Conservation (phyloP, 2,329 filamentous ascomycete genomes). For the Trichoderma citrinoviride region DNA sequence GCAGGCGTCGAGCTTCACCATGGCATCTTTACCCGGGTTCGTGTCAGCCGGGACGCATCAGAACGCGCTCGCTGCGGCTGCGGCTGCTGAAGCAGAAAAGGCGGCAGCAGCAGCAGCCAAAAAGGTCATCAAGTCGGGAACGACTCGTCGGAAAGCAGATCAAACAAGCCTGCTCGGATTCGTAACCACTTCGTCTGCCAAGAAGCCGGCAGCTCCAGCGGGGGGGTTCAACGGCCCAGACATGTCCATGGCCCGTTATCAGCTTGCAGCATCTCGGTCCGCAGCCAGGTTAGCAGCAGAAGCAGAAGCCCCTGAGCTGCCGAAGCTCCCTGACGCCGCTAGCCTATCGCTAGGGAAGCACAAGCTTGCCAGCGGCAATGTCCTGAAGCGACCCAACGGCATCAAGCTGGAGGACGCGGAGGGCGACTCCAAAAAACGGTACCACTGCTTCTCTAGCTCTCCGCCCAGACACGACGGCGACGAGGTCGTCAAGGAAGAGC, state of each 20-base stretch:
- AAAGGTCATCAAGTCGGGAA: constrained; percentile 25
- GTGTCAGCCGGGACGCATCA: constrained; percentile 60
- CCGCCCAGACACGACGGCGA: constrained; percentile 39
- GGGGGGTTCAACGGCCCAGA: constrained; percentile 23
- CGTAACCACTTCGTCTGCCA: constrained; percentile 30
- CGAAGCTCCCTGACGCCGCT: constrained; percentile 26
- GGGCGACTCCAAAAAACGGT: constrained; percentile 41
- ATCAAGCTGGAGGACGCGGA: constrained; percentile 27
- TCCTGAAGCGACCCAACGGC: constrained; percentile 37
- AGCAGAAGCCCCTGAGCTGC: constrained; percentile 10
- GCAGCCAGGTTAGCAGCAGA: constrained; percentile 22
- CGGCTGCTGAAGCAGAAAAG: constrained; percentile 21
- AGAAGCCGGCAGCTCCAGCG: constrained; percentile 19
- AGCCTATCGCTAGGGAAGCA: constrained; percentile 38
- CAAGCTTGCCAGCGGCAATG: constrained; percentile 41
- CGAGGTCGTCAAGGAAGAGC: constrained; percentile 26
- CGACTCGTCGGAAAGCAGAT: constrained; percentile 36
- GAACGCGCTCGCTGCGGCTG: constrained; percentile 35
- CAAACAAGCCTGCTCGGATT: constrained; percentile 46
- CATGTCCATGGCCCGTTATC: constrained; percentile 29
- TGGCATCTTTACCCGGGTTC: constrained; percentile 57
- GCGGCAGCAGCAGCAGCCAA: constrained; percentile 24
- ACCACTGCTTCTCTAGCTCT: constrained; percentile 59
- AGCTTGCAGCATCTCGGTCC: constrained; percentile 28
- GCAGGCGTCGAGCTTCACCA: constrained; percentile 55